Base-by-base conservation (phyloP, 345 rosid species). In the Cardamine resedifolia region DNA sequence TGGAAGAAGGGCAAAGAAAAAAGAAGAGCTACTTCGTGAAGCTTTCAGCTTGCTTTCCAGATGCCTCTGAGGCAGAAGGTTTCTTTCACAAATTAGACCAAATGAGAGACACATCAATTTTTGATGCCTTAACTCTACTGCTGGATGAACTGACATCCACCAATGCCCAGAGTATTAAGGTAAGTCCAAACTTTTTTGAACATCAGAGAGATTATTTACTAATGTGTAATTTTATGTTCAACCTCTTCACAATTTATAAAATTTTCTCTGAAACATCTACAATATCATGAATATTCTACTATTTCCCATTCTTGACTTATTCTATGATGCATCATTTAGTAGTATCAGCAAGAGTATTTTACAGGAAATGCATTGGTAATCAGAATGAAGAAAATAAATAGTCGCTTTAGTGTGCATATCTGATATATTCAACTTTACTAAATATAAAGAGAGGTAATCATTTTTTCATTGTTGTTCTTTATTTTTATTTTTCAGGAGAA, bases 11-110 rank as follows among this genome's bases (percentile, higher is more conserved):
- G 66, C 78, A 79, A 78, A 70, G 79, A 75, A 80, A 66, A 64
- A 77, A 80, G 6, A 84, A 78, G 66, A 73, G 66, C 68, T 80
- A 68, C 66, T 82, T 87, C 50, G 52, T 65, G 70, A 91, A 86
- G 81, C 85, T 94, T 90, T 88, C 98, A 72, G 79, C 88, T 41
- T 86, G 74, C 70, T 94, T 91, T 80, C 83, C 84, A 52, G 93
- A 91, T 79, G 88, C 91, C 64, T 80, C 79, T 38, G 84, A 85
- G 81, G 91, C 98, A 55, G 90, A 83, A 78, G 91, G 80, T 43
- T 81, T 78, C 80, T 88, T 91, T 80, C 70, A 84, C 74, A 86
- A 81, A 64, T 71, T 94, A 82, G 85, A 80, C 66, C 83, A 82
- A 76, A 75, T 85, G 86, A 87, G 84, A 68, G 96, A 91, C 60